Conservation (phyloP, 2,329 filamentous ascomycete species). For the Lasiodiplodia theobromae region DNA sequence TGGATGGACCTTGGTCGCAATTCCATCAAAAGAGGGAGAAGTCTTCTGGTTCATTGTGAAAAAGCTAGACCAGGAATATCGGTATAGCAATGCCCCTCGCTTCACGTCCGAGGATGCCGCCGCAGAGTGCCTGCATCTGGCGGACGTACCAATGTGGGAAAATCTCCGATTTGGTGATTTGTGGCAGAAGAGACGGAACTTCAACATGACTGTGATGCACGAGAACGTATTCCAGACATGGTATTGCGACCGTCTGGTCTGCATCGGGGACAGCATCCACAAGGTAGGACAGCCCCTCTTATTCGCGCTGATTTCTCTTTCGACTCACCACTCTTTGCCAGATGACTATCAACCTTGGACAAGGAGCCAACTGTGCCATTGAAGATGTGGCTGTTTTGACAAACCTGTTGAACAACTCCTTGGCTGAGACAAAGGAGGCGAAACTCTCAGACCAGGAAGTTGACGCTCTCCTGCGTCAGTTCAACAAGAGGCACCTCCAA, state of each 20-base stretch:
- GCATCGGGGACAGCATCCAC: slow-evolving; percentile 53
- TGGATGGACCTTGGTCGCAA: slow-evolving; percentile 32
- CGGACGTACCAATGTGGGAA: slow-evolving; percentile 38
- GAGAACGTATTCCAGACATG: slow-evolving; percentile 50
- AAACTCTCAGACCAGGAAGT: background rate
- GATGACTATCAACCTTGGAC: slow-evolving; percentile 4
- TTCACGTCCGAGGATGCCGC: slow-evolving; percentile 45
- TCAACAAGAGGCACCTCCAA: background rate
- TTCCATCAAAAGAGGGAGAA: slow-evolving; percentile 32
- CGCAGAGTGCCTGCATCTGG: slow-evolving; percentile 36
- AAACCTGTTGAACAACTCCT: background rate
- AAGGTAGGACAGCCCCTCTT: slow-evolving; percentile 40
- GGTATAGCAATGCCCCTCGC: slow-evolving; percentile 34
- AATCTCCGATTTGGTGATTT: slow-evolving; percentile 45
- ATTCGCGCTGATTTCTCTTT: background rate
- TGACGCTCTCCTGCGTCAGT: background rate
- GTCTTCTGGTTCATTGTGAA: slow-evolving; percentile 38
- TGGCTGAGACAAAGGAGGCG: background rate
- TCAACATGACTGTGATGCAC: slow-evolving; percentile 41
- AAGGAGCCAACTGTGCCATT: slow-evolving; percentile 3
- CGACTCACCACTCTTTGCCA: background rate
- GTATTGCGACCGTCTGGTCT: slow-evolving; percentile 48
- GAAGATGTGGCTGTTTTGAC: background rate
- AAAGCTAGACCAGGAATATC: slow-evolving; percentile 38
- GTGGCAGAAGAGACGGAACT: slow-evolving; percentile 37